Base-by-base conservation (phyloP, 148 eudicot species). In the Beta vulgaris region DNA sequence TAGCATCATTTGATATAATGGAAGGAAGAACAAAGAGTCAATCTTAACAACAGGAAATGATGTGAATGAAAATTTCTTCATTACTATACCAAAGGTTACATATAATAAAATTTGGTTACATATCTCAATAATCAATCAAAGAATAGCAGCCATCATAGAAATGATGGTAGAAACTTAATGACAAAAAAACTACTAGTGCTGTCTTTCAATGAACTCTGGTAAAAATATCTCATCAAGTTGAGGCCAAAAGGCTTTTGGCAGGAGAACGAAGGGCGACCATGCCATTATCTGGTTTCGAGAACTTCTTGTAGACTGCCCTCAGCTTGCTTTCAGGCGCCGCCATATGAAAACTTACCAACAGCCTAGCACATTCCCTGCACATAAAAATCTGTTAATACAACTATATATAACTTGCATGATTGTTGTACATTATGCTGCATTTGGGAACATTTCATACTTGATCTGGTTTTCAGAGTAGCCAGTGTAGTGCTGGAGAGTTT, bases 401-500 rank as follows among this genome's bases (percentile, higher is more conserved):
- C 42, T 31, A 73, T 61, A 43, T 9, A 26, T 2, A 2, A 6
- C n/a, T 48, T 37, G 19, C 18, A 76, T 8, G 23, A 28, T 10
- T 23, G 23, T 21, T 61, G 40, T 6, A 28, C 7, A 51, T 2
- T 37, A 3, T 23, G 11, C 3, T 25, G 15, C 3, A 13, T 64
- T 15, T 18, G 19, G 54, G 28, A 2, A 36, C 6, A 25, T 44
- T 69, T 69, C 78, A 46, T 71, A 82, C 85, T 37, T 75, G 3
- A 88, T 74, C 67, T 88, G 88, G 10, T 76, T 59, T 69, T 83
- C 86, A 40, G 87, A 69, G 43, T 83, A 85, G 19, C 88, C 88
- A 13, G 92, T 88, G 79, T 88, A 86, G 61, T 75, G 77, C 76
- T 80, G 76, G 19, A 88, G 88, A 19, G 92, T 88, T 31, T 87